These are phyloP conservation scores for Meyerozyma guilliermondii DNA, from an alignment of 1,139 yeast species.

Conservation along the genomic window DNA sequence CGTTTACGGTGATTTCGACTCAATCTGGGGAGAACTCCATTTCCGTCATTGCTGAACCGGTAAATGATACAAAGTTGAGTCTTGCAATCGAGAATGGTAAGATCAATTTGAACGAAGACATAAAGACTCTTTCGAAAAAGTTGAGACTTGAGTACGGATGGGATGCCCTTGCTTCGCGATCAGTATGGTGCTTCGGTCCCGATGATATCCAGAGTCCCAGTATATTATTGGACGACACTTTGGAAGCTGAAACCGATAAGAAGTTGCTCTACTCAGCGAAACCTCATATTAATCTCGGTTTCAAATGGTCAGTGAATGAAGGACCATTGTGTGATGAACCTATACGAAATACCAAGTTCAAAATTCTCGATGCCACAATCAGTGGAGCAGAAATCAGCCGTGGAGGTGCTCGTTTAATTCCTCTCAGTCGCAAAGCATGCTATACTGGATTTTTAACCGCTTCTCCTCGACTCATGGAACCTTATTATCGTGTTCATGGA, in stretches of 20 bases:
- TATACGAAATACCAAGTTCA: conserved; percentile 65
- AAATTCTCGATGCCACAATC: conserved; percentile 57
- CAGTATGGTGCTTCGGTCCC: conserved; percentile 80
- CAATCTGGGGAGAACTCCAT: conserved; percentile 52
- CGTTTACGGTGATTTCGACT: conserved; percentile 61
- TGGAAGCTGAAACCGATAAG: conserved; percentile 61
- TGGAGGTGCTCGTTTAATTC: conserved; percentile 73
- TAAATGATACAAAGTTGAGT: conserved; percentile 45
- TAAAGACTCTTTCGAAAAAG: conserved; percentile 44
- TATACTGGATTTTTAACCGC: conserved; percentile 79
- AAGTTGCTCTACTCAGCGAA: conserved; percentile 41
- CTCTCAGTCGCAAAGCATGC: conserved; percentile 80
- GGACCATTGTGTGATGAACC: conserved; percentile 93
- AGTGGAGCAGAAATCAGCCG: conserved; percentile 44
- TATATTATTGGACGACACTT: conserved; percentile 69
- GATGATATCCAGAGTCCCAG: conserved; percentile 49
- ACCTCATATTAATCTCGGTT: conserved; percentile 65
- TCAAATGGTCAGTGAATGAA: conserved; percentile 76
- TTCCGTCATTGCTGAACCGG: conserved; percentile 76
- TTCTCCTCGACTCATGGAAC: conserved; percentile 77
- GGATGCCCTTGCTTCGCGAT: conserved; percentile 82
- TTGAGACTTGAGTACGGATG: conserved; percentile 61
- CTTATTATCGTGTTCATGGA: conserved; percentile 62
- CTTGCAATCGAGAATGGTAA: conserved; percentile 54
- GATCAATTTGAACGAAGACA: conserved; percentile 33